These are phyloP conservation scores for Cystobasidium pallidum DNA, from an alignment of 1,284 basidiomycete genomes.

Conservation along the genomic window DNA sequence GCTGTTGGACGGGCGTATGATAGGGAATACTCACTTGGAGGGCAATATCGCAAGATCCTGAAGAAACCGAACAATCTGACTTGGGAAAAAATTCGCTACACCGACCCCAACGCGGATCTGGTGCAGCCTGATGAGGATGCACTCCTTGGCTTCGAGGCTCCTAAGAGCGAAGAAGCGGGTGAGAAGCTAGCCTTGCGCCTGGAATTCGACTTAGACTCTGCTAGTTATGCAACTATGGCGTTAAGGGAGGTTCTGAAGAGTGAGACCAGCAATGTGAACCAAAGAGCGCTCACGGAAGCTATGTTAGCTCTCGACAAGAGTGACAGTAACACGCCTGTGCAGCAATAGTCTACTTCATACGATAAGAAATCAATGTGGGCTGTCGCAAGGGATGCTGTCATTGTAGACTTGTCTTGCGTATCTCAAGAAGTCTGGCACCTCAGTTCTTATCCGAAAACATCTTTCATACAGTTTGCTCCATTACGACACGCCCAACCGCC, in stretches of 20 bases:
- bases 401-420: too few relatives aligned
- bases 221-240: slow-evolving; percentile 95
- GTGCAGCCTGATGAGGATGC: slow-evolving; percentile 94
- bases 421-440: too few relatives aligned
- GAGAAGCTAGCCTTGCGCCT: slow-evolving; percentile 84
- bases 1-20: background rate
- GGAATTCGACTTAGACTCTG: slow-evolving; percentile 75
- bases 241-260: slow-evolving; percentile 61
- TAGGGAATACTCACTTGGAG: slow-evolving; percentile 88
- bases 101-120: slow-evolving; percentile 86
- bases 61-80: slow-evolving; percentile 78
- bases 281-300: slow-evolving; percentile 36
- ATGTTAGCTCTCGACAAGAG: slow-evolving; percentile 10
- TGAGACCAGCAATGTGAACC: slow-evolving; percentile 42
- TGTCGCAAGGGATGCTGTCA: too few relatives aligned
- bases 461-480: too few relatives aligned
- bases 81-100: slow-evolving; percentile 83
- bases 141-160: slow-evolving; percentile 63
- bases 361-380: too few relatives aligned
- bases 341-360: too few relatives aligned
- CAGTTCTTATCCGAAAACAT: too few relatives aligned
- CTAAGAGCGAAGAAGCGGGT: slow-evolving; percentile 60
- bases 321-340: background rate
- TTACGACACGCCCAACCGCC: too few relatives aligned
- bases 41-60: slow-evolving; percentile 89